These are phyloP conservation scores for Amanita molliuscula DNA, from an alignment of 768 basidiomycete genomes.

Conservation along the genomic window DNA sequence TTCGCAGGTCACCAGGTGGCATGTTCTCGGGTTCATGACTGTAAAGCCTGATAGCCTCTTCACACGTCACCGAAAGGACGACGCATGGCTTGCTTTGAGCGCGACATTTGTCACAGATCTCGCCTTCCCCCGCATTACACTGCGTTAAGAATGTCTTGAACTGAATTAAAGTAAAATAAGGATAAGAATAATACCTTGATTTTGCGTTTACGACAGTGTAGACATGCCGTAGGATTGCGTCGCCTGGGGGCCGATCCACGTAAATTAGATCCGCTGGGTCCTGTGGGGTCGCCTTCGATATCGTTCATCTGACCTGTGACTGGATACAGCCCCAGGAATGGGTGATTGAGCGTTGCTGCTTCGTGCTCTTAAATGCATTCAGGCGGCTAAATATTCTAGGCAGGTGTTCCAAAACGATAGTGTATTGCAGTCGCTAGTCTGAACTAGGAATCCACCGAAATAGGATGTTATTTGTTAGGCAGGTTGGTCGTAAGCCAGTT, in stretches of 20 bases:
- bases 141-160: not conserved
- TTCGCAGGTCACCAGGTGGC: not conserved
- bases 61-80: not conserved
- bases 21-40: not conserved
- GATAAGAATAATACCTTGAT: constrained; percentile 32
- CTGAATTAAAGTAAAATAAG: too few relatives aligned
- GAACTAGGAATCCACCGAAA: not conserved
- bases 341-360: not conserved
- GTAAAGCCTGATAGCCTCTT: not conserved
- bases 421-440: not conserved
- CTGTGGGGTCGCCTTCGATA: not conserved
- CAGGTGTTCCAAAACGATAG: not conserved
- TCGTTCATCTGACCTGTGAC: not conserved
- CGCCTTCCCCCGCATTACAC: not conserved
- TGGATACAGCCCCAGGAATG: not conserved
- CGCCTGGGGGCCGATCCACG: constrained; percentile 13
- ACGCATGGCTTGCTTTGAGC: not conserved
- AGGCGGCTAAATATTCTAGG: not conserved
- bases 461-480: not conserved
- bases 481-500: not conserved
- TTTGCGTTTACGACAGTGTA: constrained; percentile 41
- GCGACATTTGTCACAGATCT: not conserved
- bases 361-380: not conserved
- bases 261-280: not conserved
- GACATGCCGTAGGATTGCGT: constrained; percentile 44